Evolutionary conservation across 768 basidiomycete species (phyloP), one percentile per base, ranked within the genome.

Genomic region (Russula lepida): DNA sequence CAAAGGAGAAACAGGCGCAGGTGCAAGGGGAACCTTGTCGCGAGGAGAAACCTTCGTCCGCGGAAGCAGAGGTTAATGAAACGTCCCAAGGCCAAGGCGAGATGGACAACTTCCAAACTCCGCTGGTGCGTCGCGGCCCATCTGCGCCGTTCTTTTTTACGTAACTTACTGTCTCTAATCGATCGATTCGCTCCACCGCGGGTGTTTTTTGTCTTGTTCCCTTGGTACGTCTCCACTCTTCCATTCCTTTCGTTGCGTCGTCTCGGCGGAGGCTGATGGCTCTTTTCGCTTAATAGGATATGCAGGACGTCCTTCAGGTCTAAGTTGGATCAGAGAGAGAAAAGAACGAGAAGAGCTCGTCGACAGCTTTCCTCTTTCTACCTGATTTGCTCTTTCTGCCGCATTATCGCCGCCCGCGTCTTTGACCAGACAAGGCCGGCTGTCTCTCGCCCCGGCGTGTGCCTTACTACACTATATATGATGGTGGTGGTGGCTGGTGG

Each of bases 101-200:
- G 28, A 54, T 59, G 64, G 54, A 56, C 25, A 59, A 62, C 49
- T 66, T 66, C 44, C 66, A 66, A 53, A 62, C 53, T 12, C 66
- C 66, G 13, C 49, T 58, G 56, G 64, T 65, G 27, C 28, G 64
- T 58, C 4, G 27, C 49, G 49, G 19, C 28, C 4, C 17, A 25
- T 41, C 41, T 56, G 11, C 49, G 9, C 43, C 43, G 43, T 25
- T 17, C 35, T 33, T 12, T 23, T 43, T 56, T 51, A 57, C 60
- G 50, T 62, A 32, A 15, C 25, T 47, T 15, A 47, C 25, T 44
- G 39, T 17, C 7, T 0, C 23, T 41, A 12, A 12, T 15, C 43
- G 13, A 32, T 35, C 35, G 30, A 53, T 25, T n/a, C 37, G 47
- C 17, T 21, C 57, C 49, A 37, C 37, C 23, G 17, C 47, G 25